Percentiles rank a stretch among this genome's conserved stretches.
Evolutionary conservation across 805 yeast species (phyloP).

Genomic region (Kluyveromyces dobzhanskii): DNA sequence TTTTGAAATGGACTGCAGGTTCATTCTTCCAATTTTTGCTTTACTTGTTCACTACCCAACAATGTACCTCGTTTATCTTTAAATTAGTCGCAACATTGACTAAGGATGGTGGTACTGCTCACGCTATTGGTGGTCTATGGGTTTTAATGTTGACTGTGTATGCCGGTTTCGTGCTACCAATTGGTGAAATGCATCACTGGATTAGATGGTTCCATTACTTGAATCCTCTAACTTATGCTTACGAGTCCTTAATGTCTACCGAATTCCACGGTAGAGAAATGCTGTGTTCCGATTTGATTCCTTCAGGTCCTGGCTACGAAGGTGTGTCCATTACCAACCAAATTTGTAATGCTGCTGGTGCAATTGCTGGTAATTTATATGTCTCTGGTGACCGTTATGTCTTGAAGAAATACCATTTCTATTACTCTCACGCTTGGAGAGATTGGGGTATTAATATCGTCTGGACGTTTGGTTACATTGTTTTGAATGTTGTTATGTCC

Average conservation of each 20-base stretch:
- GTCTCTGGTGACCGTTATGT: slow-evolving; percentile 49
- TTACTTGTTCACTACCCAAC: slow-evolving; percentile 39
- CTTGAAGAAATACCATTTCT: slow-evolving; percentile 32
- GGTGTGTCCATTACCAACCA: slow-evolving; percentile 32
- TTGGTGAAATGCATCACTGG: slow-evolving; percentile 50
- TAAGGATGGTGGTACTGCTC: slow-evolving; percentile 47
- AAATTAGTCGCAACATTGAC: slow-evolving; percentile 46
- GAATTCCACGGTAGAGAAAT: slow-evolving; percentile 49
- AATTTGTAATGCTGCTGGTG: slow-evolving; percentile 48
- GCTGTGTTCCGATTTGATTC: slow-evolving; percentile 42
- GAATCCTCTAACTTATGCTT: slow-evolving; percentile 41
- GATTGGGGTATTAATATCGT: slow-evolving; percentile 49
- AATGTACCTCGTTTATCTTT: slow-evolving; percentile 46
- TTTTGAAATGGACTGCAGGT: slow-evolving; percentile 44
- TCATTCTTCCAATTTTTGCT: slow-evolving; percentile 43
- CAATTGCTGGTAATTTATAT: slow-evolving; percentile 34
- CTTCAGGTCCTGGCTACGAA: slow-evolving; percentile 48
- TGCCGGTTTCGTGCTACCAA: slow-evolving; percentile 43
- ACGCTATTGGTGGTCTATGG: slow-evolving; percentile 45
- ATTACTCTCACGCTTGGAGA: slow-evolving; percentile 47
- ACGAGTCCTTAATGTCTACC: slow-evolving; percentile 47
- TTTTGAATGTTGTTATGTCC: slow-evolving; percentile 29
- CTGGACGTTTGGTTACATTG: slow-evolving; percentile 35
- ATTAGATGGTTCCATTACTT: slow-evolving; percentile 47
- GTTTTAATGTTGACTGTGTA: slow-evolving; percentile 51